Conservation (phyloP, 345 rosid species). For the Streptanthus diversifolius region DNA sequence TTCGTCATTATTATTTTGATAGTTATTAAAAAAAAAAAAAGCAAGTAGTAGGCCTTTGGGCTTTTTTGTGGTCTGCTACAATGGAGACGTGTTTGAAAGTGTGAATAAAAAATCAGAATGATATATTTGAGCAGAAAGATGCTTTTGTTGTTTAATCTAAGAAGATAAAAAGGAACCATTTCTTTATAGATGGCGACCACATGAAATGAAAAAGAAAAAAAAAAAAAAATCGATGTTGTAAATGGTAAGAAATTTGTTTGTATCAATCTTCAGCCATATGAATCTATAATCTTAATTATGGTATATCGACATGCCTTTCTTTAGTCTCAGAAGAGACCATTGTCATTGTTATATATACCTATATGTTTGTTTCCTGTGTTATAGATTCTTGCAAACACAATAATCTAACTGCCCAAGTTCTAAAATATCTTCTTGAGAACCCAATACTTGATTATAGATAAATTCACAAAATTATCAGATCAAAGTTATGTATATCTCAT, state of each 20-base stretch:
- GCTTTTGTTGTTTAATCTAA: slow-evolving; percentile 10
- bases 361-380: background rate
- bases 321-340: background rate
- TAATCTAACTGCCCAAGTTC: background rate
- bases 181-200: slow-evolving; percentile 23
- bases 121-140: slow-evolving; percentile 8
- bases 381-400: background rate
- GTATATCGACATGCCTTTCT: no score
- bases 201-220: slow-evolving; percentile 20
- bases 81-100: slow-evolving; percentile 36
- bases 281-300: no score
- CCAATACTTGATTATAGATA: no score
- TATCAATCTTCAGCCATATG: no score
- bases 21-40: background rate
- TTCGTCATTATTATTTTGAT: background rate
- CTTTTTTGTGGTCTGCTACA: slow-evolving; percentile 36
- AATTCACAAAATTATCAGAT: background rate
- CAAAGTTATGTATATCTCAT: background rate
- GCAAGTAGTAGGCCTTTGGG: slow-evolving; percentile 13
- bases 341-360: background rate
- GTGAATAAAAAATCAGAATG: slow-evolving; percentile 16
- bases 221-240: no score
- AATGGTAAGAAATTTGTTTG: no score
- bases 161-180: slow-evolving; percentile 2
- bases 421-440: no score